Evolutionary conservation across 1,284 basidiomycete genomes (phyloP).

Genomic region (Sporisorium sorghi): DNA sequence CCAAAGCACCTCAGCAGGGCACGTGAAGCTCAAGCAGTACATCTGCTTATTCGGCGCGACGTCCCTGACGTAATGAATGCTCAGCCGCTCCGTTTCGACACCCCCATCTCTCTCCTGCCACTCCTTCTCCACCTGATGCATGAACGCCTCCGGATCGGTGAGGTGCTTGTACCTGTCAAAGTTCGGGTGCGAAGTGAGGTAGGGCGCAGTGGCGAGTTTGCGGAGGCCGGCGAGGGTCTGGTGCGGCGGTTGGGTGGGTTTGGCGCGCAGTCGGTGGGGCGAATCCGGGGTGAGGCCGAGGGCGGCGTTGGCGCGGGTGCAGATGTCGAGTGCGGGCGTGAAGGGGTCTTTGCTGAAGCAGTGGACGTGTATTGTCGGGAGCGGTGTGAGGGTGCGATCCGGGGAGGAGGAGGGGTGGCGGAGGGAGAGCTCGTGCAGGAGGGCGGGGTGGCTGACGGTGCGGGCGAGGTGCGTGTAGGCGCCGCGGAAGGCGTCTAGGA

Average conservation of each 20-base stretch:
- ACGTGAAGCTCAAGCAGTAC: conserved; percentile 94
- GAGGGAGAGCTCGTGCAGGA: conserved; percentile 35
- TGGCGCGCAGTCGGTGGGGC: conserved; percentile 3
- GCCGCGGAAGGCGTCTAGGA: conserved; percentile 88
- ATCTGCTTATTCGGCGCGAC: conserved; percentile 98
- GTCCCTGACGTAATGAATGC: conserved; percentile 83
- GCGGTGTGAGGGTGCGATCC: conserved; percentile 69
- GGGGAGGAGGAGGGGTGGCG: conserved; percentile 4
- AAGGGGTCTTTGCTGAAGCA: conserved; percentile 87
- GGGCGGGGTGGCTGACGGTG: conserved; percentile 70
- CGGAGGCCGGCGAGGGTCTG: conserved; percentile 37
- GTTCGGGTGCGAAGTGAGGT: conserved; percentile 29
- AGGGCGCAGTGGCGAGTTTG: conserved; percentile 13
- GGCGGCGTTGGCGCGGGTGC: conserved; percentile 52
- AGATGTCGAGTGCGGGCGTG: conserved; percentile 57
- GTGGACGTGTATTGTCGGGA: conserved; percentile 91
- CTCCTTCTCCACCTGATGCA: conserved; percentile 1
- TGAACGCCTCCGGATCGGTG: conserved; percentile 1
- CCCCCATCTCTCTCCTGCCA: conserved; percentile 14
- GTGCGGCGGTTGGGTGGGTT: conserved; percentile 31
- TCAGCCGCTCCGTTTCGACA: conserved; percentile 46
- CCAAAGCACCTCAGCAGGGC: conserved; percentile 73
- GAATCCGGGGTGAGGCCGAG: conserved; percentile 30
- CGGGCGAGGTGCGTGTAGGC: conserved; percentile 73
- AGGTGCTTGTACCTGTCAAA: conserved; percentile 12